Evolutionary conservation across 768 basidiomycete genomes (phyloP).

Genomic region (Rhodocollybia butyracea): DNA sequence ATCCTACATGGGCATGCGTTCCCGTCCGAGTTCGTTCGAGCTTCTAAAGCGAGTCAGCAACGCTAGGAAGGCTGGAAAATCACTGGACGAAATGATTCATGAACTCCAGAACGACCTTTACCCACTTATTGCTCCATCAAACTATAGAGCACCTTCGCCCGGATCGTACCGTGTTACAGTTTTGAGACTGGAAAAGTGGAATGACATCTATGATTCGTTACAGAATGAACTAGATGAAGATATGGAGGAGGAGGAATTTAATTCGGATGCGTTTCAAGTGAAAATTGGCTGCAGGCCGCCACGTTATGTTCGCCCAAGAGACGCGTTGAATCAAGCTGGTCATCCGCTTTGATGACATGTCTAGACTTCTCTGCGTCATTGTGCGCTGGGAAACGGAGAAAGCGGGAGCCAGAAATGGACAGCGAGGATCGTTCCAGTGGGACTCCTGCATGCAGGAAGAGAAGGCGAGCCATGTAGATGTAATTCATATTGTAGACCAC

Average conservation of each 20-base stretch:
- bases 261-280: neutral
- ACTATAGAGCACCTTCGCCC: neutral
- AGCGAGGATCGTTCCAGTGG: too few species aligned
- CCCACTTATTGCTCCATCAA: neutral
- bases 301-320: too few species aligned
- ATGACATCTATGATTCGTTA: neutral
- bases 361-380: neutral
- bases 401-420: neutral
- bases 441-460: too few species aligned
- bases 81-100: neutral
- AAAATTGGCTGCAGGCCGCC: too few species aligned
- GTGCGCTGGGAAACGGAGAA: neutral
- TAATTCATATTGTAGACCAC: too few species aligned
- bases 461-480: too few species aligned
- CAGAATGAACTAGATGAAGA: neutral
- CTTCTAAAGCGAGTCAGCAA: neutral
- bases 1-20: too few species aligned
- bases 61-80: neutral
- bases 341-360: neutral
- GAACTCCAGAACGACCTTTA: neutral
- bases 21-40: neutral
- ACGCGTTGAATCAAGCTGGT: too few species aligned
- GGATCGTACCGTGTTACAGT: neutral
- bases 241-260: neutral
- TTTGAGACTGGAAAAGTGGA: neutral